Evolutionary conservation across 2,329 filamentous ascomycete species (phyloP).

Genomic region (Monosporascus sp.): DNA sequence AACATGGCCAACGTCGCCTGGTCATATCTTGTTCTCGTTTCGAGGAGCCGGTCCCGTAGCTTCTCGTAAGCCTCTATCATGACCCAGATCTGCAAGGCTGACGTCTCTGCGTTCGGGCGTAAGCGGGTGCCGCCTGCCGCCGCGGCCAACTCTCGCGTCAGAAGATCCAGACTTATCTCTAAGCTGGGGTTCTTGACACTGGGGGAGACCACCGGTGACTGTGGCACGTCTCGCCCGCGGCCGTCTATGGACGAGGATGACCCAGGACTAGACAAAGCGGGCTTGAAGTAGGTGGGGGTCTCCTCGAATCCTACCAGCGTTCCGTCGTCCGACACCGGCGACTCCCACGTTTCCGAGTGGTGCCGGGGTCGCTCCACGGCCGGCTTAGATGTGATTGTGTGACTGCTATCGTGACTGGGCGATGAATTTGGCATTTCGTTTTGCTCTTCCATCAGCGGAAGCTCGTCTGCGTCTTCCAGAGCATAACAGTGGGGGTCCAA

Average conservation of each 20-base stretch:
- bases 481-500: slow-evolving; percentile 36
- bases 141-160: slow-evolving; percentile 45
- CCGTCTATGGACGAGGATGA: slow-evolving; percentile 25
- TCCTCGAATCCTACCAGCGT: slow-evolving; percentile 44
- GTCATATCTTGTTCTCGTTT: slow-evolving; percentile 22
- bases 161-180: slow-evolving; percentile 46
- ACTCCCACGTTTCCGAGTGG: slow-evolving; percentile 12
- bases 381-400: not conserved
- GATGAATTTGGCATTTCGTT: slow-evolving; percentile 3
- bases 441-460: slow-evolving; percentile 10
- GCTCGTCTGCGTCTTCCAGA: slow-evolving; percentile 24
- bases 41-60: slow-evolving; percentile 41
- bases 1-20: slow-evolving; percentile 39
- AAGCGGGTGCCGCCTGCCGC: slow-evolving; percentile 25
- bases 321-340: slow-evolving; percentile 39
- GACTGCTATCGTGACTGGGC: slow-evolving; percentile 6
- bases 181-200: slow-evolving; percentile 36
- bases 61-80: slow-evolving; percentile 58
- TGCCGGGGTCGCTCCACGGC: slow-evolving; percentile 12
- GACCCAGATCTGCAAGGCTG: slow-evolving; percentile 48
- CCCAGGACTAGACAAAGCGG: slow-evolving; percentile 34
- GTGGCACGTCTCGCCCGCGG: not conserved
- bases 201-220: slow-evolving; percentile 3
- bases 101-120: slow-evolving; percentile 28
- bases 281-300: slow-evolving; percentile 43